Evolutionary conservation across 768 basidiomycete species (phyloP), one percentile per base, ranked within the genome.

Genomic region (Psilocybe sp.): DNA sequence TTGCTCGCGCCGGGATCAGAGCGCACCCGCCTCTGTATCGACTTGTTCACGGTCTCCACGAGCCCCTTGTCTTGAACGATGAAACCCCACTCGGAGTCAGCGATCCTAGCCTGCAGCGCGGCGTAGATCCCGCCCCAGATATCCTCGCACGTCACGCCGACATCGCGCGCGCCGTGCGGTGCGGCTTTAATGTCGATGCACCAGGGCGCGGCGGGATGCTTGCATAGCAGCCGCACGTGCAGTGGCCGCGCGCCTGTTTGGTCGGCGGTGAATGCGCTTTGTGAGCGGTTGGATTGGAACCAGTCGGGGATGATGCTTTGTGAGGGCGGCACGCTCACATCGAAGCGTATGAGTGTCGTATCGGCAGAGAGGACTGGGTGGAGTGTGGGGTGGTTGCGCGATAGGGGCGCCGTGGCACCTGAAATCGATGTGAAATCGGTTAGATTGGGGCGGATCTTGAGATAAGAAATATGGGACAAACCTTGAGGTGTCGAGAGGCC

Each of bases 81-180:
- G 40, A 82, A 65, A 0, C 80, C 84, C 85, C 86, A 88, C 57
- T 88, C 87, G 3, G 84, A 84, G 51, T 87, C 84, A 1, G 54
- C 73, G 15, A 89, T 69, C 6, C 72, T 74, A 42, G 78, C 68
- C 44, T 85, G 80, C 20, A 89, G 66, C 41, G 60, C 69, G 5
- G 65, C 55, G 49, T 80, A 67, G 15, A 88, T 35, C 3, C 73
- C 78, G 28, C 79, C 76, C 71, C 85, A 85, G 4, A 88, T 66
- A 15, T 71, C 70, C 42, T 74, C 70, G 51, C 80, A 82, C 1
- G 81, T 81, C 18, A 79, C 62, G 39, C 68, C 67, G 7, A 63
- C 54, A 12, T 64, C 60, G 23, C 23, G 23, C 23, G 23, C 23
- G 23, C 23, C 23, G 23, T 28, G 23, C 23, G 23, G 23, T 7